Percentiles rank a stretch among this genome's conserved stretches.
phyloP scores from a whole-genome alignment of 345 rosid species.

The Boechera divaricarpa region DNA sequence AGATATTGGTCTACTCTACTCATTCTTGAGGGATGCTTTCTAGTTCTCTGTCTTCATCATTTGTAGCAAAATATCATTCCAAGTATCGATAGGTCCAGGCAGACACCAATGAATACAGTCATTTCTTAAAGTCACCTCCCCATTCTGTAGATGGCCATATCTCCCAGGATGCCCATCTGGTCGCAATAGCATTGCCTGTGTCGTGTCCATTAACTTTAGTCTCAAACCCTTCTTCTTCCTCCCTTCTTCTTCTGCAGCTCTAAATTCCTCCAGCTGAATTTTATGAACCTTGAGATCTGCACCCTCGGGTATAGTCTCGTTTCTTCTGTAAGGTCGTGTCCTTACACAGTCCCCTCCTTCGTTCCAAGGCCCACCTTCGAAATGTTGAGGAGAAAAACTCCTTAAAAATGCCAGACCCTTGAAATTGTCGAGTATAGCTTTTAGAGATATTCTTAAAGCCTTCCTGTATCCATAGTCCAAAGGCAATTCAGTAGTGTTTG shows the following conservation, averaged over 20 bases:
- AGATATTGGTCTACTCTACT: not conserved
- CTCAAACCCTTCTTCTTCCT: slow-evolving; percentile 57
- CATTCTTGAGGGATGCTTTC: slow-evolving; percentile 21
- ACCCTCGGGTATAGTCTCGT: slow-evolving; percentile 64
- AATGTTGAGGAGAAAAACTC: slow-evolving; percentile 80
- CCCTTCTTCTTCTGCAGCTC: slow-evolving; percentile 58
- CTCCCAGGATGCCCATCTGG: slow-evolving; percentile 87
- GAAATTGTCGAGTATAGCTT: slow-evolving; percentile 57
- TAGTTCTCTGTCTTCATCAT: slow-evolving; percentile 52
- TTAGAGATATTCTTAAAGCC: slow-evolving; percentile 70
- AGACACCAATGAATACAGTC: slow-evolving; percentile 94
- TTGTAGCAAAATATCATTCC: slow-evolving; percentile 73
- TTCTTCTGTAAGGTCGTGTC: slow-evolving; percentile 60
- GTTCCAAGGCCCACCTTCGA: slow-evolving; percentile 77
- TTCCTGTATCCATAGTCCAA: slow-evolving; percentile 64
- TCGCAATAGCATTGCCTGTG: slow-evolving; percentile 61
- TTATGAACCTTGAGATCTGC: slow-evolving; percentile 59
- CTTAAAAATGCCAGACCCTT: slow-evolving; percentile 68
- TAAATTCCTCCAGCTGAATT: slow-evolving; percentile 74
- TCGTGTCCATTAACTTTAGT: slow-evolving; percentile 63
- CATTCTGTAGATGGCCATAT: slow-evolving; percentile 64
- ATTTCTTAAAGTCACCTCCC: slow-evolving; percentile 30
- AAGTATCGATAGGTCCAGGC: slow-evolving; percentile 77
- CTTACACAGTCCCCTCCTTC: slow-evolving; percentile 71
- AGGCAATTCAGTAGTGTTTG: slow-evolving; percentile 58